Evolutionary conservation across 2,329 filamentous ascomycete genomes (phyloP), one percentile per base, ranked within the genome.

Genomic region (Verruconis gallopava): DNA sequence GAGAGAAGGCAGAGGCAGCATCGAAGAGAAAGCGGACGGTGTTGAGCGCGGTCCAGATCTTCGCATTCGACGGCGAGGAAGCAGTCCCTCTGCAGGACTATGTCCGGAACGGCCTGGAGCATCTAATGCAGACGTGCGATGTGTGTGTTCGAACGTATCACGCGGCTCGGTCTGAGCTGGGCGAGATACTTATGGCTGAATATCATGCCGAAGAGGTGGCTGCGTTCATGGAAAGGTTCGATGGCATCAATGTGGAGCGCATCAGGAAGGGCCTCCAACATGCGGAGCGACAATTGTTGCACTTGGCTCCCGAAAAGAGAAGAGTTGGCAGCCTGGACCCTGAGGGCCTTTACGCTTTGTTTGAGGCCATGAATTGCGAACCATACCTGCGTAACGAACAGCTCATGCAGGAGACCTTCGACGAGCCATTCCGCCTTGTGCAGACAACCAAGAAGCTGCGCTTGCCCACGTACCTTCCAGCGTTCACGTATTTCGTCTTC

Each of bases 311-410:
- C 3, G 62, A 69, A 34, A 53, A 41, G 17, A 6, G 43, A 28
- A 35, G 34, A 14, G 34, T 45, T 13, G 14, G 14, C n/a, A 21
- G 21, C 9, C 43, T 45, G 13, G 38, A 43, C 21, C 15, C 71
- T 2, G 65, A 73, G 20, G 76, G 84, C 4, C 73, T 93, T 39
- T 73, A 91, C 45, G 80, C 85, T 9, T 74, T 96, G 21, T 94
- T 93, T 52, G 89, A 96, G 58, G 80, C 82, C 0, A 65, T 96
- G 40, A 93, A 86, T 57, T 93, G 82, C 58, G 76, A 86, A 49
- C 71, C 81, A 1, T 85, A 93, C 55, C 68, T 95, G 46, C 60
- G 64, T 17, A 67, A 72, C 48, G 70, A 75, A 43, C 59, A 63
- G 14, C 59, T 71, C 15, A 58, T 80, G 17, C 55, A 61, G 43